Conservation (phyloP, 78 protist genomes). For the Dictyostelium capitatum region DNA sequence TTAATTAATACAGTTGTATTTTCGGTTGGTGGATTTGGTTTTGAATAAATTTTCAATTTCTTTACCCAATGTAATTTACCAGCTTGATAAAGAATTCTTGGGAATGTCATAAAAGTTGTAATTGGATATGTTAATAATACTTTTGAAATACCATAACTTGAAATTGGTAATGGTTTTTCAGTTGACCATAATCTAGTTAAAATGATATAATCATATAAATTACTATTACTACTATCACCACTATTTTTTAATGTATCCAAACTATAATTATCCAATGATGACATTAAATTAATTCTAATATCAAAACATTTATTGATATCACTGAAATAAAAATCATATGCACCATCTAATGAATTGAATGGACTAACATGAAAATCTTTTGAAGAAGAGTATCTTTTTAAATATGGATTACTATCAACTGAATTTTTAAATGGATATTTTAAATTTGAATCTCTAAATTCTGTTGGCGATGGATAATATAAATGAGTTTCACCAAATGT, state of each 20-base stretch:
- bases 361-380: slow-evolving; percentile 75
- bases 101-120: slow-evolving; percentile 18
- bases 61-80: slow-evolving; percentile 43
- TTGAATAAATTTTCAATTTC: slow-evolving; percentile 37
- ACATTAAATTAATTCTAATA: slow-evolving; percentile 51
- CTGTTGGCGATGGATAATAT: slow-evolving; percentile 19
- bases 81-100: slow-evolving; percentile 63
- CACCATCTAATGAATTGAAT: slow-evolving; percentile 66
- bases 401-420: slow-evolving; percentile 4
- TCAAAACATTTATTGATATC: slow-evolving; percentile 45
- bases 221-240: background rate
- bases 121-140: slow-evolving; percentile 25
- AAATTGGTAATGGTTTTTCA: background rate
- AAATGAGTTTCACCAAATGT: slow-evolving; percentile 77
- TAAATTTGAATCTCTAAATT: background rate
- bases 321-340: slow-evolving; percentile 37
- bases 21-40: slow-evolving; percentile 59
- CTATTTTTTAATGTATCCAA: background rate
- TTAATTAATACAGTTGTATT: slow-evolving; percentile 51
- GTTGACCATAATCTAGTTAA: slow-evolving; percentile 63
- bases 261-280: slow-evolving; percentile 1
- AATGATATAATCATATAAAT: slow-evolving; percentile 23
- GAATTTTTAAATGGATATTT: slow-evolving; percentile 3
- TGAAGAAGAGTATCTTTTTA: background rate
- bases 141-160: background rate